Percentiles rank a stretch among this genome's conserved stretches.
Conservation (phyloP, 345 rosid species). For the Euphorbia tirucalli region DNA sequence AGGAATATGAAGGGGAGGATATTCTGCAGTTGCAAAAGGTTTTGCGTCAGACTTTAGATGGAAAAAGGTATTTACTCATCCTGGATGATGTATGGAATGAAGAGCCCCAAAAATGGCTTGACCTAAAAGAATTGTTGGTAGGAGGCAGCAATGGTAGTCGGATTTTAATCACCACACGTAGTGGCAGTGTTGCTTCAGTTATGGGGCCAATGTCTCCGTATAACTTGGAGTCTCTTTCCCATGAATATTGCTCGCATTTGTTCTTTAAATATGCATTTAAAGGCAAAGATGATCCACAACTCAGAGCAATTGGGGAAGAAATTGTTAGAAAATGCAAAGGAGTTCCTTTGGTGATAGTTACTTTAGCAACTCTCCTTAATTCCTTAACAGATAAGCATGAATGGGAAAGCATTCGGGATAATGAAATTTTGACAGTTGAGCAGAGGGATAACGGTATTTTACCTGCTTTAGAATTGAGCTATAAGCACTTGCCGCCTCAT, state of each 20-base stretch:
- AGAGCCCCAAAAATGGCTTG: conserved; percentile 11
- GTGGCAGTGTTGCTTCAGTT: conserved; percentile 3
- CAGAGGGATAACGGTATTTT: conserved; percentile 1
- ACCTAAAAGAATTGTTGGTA: neutral
- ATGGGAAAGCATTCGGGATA: neutral
- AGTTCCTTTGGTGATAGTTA: too few species aligned
- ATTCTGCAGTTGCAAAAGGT: neutral
- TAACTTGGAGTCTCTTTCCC: neutral
- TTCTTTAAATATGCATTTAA: conserved; percentile 28
- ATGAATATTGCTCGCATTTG: conserved; percentile 17
- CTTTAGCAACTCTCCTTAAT: too few species aligned
- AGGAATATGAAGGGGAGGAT: neutral
- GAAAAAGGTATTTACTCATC: conserved; percentile 6
- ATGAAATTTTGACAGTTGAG: neutral
- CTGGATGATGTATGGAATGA: conserved; percentile 16
- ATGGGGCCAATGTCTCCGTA: neutral
- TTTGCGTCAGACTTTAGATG: neutral
- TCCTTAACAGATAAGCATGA: neutral
- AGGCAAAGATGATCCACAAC: neutral
- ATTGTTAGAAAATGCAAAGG: neutral
- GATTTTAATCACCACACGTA: conserved; percentile 10
- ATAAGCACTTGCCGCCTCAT: conserved; percentile 7
- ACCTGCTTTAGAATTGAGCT: conserved; percentile 12
- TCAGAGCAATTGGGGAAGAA: neutral
- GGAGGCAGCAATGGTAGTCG: neutral